A percentile compares a stretch with the other conserved stretches of the same genome.
Evolutionary conservation across 2,329 filamentous ascomycete genomes (phyloP).

Genomic region (Sclerotinia glacialis): DNA sequence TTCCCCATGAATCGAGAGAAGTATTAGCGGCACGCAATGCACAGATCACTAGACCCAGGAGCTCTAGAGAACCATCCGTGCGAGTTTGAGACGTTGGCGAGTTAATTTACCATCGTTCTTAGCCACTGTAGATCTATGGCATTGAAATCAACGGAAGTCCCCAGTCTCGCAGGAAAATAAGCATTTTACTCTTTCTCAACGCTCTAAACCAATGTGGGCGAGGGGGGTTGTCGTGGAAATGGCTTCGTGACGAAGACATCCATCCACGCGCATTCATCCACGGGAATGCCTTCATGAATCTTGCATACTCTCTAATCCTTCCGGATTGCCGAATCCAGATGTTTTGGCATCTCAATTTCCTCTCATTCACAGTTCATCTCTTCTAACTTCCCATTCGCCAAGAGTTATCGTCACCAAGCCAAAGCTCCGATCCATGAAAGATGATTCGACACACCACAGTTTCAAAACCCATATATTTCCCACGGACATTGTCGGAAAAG

Average conservation of each 20-base stretch:
- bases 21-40: neutral
- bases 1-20: neutral
- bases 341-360: neutral
- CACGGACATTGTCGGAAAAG: neutral
- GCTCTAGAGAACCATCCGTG: neutral
- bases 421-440: neutral
- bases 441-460: slow-evolving; percentile 1
- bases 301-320: neutral
- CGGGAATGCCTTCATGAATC: neutral
- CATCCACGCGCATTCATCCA: neutral
- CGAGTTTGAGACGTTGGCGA: slow-evolving; percentile 6
- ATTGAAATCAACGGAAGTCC: neutral
- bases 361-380: neutral
- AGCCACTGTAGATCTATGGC: neutral
- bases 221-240: neutral
- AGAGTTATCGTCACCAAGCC: neutral
- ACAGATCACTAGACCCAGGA: neutral
- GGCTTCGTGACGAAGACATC: neutral
- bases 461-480: neutral
- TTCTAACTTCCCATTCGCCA: neutral
- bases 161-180: neutral
- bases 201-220: neutral
- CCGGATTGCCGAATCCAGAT: neutral
- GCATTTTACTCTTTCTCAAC: neutral
- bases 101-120: neutral